Evolutionary conservation across 164 flowering plant species (phyloP).

Genomic region (Berberis thunbergii): DNA sequence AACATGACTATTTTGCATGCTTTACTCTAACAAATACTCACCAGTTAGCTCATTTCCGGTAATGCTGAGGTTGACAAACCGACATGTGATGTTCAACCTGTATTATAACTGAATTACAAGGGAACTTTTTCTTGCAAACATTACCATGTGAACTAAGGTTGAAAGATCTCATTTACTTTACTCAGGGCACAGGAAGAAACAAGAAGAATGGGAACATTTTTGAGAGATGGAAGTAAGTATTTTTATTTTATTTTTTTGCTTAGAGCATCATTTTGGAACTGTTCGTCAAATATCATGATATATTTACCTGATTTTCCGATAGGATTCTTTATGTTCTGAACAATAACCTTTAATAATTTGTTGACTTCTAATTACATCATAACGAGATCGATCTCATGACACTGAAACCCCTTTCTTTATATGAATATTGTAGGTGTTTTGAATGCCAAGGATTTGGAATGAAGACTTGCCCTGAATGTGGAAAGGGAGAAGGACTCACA

Average conservation of each 20-base stretch:
- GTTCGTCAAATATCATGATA: not conserved
- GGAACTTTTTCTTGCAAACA: too few species aligned
- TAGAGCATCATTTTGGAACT: not conserved
- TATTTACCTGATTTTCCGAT: not conserved
- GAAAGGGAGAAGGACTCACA: constrained; percentile 46
- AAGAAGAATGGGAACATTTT: constrained; percentile 90
- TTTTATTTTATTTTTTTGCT: not conserved
- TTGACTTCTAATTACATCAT: not conserved
- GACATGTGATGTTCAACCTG: not conserved
- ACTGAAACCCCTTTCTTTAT: not conserved
- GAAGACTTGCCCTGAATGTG: constrained; percentile 71
- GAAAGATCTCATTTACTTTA: not conserved
- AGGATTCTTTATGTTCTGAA: not conserved
- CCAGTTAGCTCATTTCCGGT: too few species aligned
- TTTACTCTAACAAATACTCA: too few species aligned
- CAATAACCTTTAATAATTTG: not conserved
- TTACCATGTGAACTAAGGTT: not conserved
- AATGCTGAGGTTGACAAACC: not conserved
- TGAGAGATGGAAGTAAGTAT: constrained; percentile 87
- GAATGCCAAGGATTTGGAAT: constrained; percentile 92
- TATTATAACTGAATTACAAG: not conserved
- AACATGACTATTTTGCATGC: too few species aligned
- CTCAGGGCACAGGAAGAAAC: constrained; percentile 75
- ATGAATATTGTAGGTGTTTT: constrained; percentile 39
- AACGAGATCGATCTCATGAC: not conserved